Base-by-base conservation (phyloP, 208 protist species). In the Balamuthia mandrillaris region DNA sequence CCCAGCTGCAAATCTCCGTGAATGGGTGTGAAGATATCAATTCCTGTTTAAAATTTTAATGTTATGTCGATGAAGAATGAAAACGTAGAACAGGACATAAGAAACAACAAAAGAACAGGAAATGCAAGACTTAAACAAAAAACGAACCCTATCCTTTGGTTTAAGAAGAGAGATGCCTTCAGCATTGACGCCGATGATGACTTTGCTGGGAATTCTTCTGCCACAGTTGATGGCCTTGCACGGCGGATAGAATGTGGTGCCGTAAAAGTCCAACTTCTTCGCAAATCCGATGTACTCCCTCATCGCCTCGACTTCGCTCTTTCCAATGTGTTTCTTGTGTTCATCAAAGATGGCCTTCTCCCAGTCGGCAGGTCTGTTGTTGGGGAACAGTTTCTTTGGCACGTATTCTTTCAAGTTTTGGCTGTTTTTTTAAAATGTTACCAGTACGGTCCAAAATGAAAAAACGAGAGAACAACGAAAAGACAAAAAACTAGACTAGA, bases 1-100 rank as follows among this genome's bases (percentile, higher is more conserved):
- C 81, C 81, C 81, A 85, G 39, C 81, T 85, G 81, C 81, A 85
- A 70, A 85, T 85, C 81, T 85, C 81, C 49, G 81, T 85, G 81
- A 85, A 85, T n/a, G 81, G 81, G 68, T 85, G 81, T 4, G 81
- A 74, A 5, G 81, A 85, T 29, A 85, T 75, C 39, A 85, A 60
- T 52, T 85, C 81, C 81, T 85, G 58, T 66, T 66, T 14, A 66
- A 66, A 14, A 66, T 18, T 14, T 45, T 18, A 18, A 18, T 66
- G 35, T 31, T 45, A 66, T 66, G 6, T 45, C 18, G 35, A 6
- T 18, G 14, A 14, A 66, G 14, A 10, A 66, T 66, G 6, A 18
- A 10, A 14, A 14, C 10, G 42, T 14, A 37, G n/a, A n/a, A n/a
- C n/a, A n/a, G n/a, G n/a, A n/a, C n/a, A n/a, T n/a, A n/a, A n/a